These are phyloP conservation scores for Apophysomyces elegans DNA, from an alignment of 371 early-diverging fungal genomes.

Conservation along the genomic window DNA sequence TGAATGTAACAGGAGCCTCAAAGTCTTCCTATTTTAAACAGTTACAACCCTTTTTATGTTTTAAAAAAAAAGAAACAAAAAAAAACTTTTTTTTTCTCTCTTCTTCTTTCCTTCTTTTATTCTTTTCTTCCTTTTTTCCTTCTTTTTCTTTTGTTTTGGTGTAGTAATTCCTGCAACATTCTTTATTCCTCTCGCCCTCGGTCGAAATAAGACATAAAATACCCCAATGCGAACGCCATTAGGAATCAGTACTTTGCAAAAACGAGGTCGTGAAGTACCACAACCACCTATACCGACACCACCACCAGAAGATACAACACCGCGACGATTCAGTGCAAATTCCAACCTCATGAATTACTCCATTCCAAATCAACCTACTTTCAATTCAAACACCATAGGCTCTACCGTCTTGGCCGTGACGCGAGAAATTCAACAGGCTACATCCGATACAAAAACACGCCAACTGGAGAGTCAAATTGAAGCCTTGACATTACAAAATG, in stretches of 20 bases:
- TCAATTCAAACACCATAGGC: not conserved
- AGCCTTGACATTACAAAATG: constrained; percentile 42
- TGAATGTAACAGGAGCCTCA: too few species aligned
- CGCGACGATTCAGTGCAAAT: constrained; percentile 4
- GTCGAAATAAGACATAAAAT: too few species aligned
- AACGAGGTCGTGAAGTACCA: not conserved
- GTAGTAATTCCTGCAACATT: too few species aligned
- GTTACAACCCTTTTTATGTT: too few species aligned
- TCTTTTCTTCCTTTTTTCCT: not conserved
- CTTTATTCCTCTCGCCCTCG: too few species aligned
- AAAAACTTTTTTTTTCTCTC: not conserved
- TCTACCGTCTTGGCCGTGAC: not conserved
- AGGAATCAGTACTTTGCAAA: not conserved
- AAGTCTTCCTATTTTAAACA: too few species aligned
- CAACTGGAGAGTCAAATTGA: constrained; percentile 43
- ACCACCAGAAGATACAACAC: not conserved
- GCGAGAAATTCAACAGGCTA: constrained; percentile 42
- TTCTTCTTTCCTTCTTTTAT: not conserved
- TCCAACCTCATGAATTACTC: constrained; percentile 19
- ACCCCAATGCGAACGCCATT: too few species aligned
- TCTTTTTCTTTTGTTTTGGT: too few species aligned
- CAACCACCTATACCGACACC: not conserved
- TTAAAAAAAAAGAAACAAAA: too few species aligned
- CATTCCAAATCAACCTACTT: constrained; percentile 3
- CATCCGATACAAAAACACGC: constrained; percentile 32